Evolutionary conservation across 805 yeast genomes (phyloP).

Genomic region (Saccharomyces kudriavzevii): DNA sequence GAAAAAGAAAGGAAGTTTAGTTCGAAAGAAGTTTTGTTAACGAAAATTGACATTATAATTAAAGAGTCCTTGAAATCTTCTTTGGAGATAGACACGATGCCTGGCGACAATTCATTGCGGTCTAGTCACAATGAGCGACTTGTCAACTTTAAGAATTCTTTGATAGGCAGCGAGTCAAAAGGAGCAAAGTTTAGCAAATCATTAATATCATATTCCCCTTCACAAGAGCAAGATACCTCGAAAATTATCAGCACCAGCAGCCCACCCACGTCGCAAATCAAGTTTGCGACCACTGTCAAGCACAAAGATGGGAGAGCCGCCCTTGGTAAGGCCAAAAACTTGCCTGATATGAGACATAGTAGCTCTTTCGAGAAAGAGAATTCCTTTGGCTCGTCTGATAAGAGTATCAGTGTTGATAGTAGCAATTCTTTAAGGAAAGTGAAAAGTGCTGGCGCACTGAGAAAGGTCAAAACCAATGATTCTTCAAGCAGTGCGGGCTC

Average conservation of each 20-base stretch:
- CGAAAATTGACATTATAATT: background rate
- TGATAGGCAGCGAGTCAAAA: background rate
- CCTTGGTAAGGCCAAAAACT: constrained; percentile 9
- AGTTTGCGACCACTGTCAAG: constrained; percentile 21
- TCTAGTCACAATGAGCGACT: background rate
- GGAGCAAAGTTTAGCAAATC: background rate
- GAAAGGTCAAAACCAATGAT: constrained; percentile 11
- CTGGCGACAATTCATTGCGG: background rate
- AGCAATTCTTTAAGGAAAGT: constrained; percentile 14
- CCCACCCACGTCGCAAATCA: constrained; percentile 12
- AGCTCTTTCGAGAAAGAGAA: background rate
- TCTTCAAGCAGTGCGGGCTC: constrained; percentile 7
- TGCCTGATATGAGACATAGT: background rate
- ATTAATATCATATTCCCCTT: background rate
- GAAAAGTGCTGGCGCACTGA: constrained; percentile 16
- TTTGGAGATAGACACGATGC: background rate
- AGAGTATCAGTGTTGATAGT: background rate
- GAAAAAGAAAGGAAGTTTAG: background rate
- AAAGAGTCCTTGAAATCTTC: background rate
- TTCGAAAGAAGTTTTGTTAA: background rate
- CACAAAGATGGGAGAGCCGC: constrained; percentile 18
- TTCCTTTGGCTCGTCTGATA: constrained; percentile 1
- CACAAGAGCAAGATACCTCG: background rate
- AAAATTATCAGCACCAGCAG: constrained; percentile 1
- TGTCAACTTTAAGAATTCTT: background rate